Conservation (phyloP, 2,329 filamentous ascomycete species). For the Cytospora piceae region DNA sequence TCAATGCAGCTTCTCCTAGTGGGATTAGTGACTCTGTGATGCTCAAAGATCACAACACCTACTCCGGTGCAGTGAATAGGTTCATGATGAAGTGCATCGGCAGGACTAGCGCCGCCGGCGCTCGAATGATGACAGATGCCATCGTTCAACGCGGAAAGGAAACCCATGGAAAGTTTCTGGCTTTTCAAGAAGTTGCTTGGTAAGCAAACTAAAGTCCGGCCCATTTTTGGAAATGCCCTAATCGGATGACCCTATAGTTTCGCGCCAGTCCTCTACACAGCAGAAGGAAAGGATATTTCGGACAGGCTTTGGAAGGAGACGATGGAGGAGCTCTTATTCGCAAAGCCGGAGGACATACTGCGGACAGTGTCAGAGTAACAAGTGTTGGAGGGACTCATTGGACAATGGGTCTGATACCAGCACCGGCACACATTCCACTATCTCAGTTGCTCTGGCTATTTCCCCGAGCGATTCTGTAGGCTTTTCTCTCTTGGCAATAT, state of each 20-base stretch:
- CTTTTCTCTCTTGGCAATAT: no score
- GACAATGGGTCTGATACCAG: no score
- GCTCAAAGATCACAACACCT: constrained; percentile 5
- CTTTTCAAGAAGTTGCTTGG: constrained; percentile 28
- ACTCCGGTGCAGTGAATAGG: constrained; percentile 2
- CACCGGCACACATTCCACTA: no score
- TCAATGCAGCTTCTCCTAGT: constrained; percentile 7
- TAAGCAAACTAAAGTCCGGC: constrained; percentile 15
- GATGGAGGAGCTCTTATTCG: constrained; percentile 35
- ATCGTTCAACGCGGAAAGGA: constrained; percentile 27
- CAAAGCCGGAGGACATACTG: constrained; percentile 18
- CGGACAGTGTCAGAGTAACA: not conserved
- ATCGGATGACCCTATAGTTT: constrained; percentile 26
- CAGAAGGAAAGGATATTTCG: constrained; percentile 29
- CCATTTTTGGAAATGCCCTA: not conserved
- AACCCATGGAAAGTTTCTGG: constrained; percentile 32
- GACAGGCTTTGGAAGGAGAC: constrained; percentile 36
- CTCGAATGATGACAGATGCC: constrained; percentile 30
- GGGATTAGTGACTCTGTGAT: constrained; percentile 7
- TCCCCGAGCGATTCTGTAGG: no score
- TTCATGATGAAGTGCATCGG: constrained; percentile 16
- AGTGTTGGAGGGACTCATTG: no score
- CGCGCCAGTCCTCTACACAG: constrained; percentile 31
- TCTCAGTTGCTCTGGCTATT: no score
- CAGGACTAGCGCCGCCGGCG: constrained; percentile 26